These are phyloP conservation scores for Nannochloropsis granulata DNA, from an alignment of 108 stramenopile species.

Conservation along the genomic window DNA sequence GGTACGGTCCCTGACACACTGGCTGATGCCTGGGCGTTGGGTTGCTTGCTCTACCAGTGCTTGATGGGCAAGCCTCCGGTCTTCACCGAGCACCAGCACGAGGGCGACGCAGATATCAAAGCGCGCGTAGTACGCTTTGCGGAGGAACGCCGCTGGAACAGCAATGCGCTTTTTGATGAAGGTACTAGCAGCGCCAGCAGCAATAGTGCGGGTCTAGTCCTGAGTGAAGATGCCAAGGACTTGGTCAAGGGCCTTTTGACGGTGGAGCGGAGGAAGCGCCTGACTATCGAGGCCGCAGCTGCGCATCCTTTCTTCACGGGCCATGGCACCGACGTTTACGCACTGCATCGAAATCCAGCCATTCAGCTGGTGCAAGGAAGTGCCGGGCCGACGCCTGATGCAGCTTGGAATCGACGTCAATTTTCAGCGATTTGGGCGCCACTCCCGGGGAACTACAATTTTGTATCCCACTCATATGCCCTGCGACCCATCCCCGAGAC, in stretches of 20 bases:
- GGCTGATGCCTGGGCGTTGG: conserved; percentile 91
- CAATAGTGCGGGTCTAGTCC: not conserved
- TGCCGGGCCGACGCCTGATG: conserved; percentile 19
- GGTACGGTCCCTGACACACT: conserved; percentile 44
- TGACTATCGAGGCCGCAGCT: conserved; percentile 8
- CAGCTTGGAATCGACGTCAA: conserved; percentile 31
- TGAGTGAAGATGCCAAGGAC: not conserved
- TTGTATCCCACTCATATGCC: not conserved
- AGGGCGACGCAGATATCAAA: conserved; percentile 49
- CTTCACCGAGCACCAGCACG: conserved; percentile 37
- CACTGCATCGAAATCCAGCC: not conserved
- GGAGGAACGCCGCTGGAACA: not conserved
- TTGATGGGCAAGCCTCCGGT: conserved; percentile 77
- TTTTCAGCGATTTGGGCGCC: conserved; percentile 41
- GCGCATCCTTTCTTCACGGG: conserved; percentile 19
- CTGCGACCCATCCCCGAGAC: conserved; percentile 7
- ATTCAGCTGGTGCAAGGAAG: conserved; percentile 13
- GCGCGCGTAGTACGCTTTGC: conserved; percentile 65
- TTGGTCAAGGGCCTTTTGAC: conserved; percentile 16
- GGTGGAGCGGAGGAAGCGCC: conserved; percentile 6
- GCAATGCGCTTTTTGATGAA: not conserved
- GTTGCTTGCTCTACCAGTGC: conserved; percentile 83
- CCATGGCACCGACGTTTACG: conserved; percentile 5
- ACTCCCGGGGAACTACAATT: conserved; percentile 13
- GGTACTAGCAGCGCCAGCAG: not conserved